Base-by-base conservation (phyloP, 2,329 filamentous ascomycete genomes). In the Fusarium circinatum region DNA sequence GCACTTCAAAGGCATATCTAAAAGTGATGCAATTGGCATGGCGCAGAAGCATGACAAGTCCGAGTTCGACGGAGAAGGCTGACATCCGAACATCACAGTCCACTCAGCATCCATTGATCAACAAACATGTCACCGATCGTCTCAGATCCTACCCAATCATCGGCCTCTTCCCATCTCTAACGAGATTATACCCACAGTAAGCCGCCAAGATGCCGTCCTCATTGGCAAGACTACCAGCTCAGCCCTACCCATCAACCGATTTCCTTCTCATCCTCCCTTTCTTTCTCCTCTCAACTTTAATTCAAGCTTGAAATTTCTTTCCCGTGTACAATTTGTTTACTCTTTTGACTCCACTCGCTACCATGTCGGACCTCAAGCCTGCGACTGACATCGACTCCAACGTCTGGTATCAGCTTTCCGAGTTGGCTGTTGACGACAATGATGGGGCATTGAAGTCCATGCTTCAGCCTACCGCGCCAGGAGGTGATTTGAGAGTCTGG, bases 331-430 rank as follows among this genome's bases (percentile, higher is more conserved):
- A 32, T 36, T 41, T 34, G 3, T 8, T 52, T 30, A 2, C 11
- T 18, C 13, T 1, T 13, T 17, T 10, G 24, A 42, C 41, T 38
- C 58, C 52, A 47, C 51, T 36, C 17, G 8, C 44, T 28, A 36
- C 14, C 11, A 74, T 74, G 71, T 14, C 71, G 5, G 49, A 34
- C 18, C 58, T 74, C 11, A 20, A 71, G 34, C 49, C 71, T 18
- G 69, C 76, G 26, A 78, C 70, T n/a, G 77, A 76, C 42, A 62
- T 83, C 41, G 79, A 83, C 73, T 51, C 78, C 17, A 83, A 83
- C 57, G 78, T 70, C 24, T 83, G 82, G 82, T 82, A 80, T 65
- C 76, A 81, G 47, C 44, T 83, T n/a, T 79, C 76, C 8, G 82
- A 83, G 61, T 73, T 64, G 18, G 79, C 81, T n/a, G 80, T 83